Conservation (phyloP, 345 rosid species). For the Populus euphratica region DNA sequence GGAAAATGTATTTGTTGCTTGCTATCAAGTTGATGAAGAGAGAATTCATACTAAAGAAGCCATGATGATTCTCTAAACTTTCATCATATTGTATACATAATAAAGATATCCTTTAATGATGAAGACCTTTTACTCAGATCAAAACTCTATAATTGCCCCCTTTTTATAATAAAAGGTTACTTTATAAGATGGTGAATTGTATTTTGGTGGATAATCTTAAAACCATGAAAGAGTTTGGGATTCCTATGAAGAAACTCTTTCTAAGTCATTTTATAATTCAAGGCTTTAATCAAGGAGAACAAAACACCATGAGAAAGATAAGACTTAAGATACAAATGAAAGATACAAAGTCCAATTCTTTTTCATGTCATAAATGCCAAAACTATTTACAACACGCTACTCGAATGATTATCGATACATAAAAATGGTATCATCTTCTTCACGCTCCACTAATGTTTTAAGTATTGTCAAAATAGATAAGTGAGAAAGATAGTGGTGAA, state of each 20-base stretch:
- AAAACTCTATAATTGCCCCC: not conserved
- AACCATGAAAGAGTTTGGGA: not conserved
- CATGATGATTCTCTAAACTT: not conserved
- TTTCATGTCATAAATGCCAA: not conserved
- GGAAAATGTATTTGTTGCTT: no score
- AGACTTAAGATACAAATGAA: not conserved
- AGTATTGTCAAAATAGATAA: not conserved
- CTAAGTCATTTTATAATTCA: not conserved
- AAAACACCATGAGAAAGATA: not conserved
- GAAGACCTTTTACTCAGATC: not conserved
- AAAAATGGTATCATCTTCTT: not conserved
- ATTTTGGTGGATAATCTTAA: not conserved
- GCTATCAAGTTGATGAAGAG: no score
- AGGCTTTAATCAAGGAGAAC: not conserved
- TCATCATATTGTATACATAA: not conserved
- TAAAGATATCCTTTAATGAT: not conserved
- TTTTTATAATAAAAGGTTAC: not conserved
- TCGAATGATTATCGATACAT: not conserved
- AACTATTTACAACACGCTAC: not conserved
- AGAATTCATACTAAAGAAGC: not conserved
- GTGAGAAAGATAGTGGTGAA: not conserved
- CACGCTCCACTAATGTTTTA: not conserved
- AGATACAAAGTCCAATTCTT: not conserved
- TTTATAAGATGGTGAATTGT: not conserved
- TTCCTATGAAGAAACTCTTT: not conserved